A percentile compares a stretch with the other conserved stretches of the same genome.
phyloP scores from a whole-genome alignment of 768 basidiomycete genomes.

The Mycena vulgaris region DNA sequence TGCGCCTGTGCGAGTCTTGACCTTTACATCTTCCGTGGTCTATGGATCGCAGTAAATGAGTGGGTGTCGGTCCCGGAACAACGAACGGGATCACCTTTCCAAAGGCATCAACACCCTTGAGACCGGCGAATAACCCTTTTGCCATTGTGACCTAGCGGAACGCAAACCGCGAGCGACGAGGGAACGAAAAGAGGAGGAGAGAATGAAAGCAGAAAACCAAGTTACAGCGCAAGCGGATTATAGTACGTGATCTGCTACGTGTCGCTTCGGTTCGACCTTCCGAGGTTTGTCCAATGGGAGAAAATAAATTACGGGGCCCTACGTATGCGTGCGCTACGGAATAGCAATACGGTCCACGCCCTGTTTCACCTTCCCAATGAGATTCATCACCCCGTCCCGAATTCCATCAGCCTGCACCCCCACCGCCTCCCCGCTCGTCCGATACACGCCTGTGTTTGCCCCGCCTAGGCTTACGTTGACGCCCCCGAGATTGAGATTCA shows the following conservation, averaged over 20 bases:
- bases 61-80: conserved; percentile 7
- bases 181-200: conserved; percentile 44
- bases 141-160: conserved; percentile 70
- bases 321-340: conserved; percentile 46
- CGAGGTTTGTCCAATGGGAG: conserved; percentile 19
- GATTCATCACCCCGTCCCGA: conserved; percentile 88
- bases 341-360: conserved; percentile 79
- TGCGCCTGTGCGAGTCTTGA: conserved; percentile 96
- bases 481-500: conserved; percentile 93
- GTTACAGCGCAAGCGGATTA: conserved; percentile 28
- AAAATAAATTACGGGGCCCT: conserved; percentile 28
- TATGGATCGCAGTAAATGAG: conserved; percentile 48
- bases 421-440: conserved; percentile 81
- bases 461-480: conserved; percentile 97
- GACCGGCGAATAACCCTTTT: conserved; percentile 79
- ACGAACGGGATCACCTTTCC: conserved; percentile 80
- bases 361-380: conserved; percentile 92
- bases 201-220: conserved; percentile 36
- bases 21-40: conserved; percentile 99
- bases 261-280: conserved; percentile 28
- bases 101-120: conserved; percentile 98
- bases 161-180: conserved; percentile 48
- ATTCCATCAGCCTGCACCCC: conserved; percentile 90
- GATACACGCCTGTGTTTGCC: conserved; percentile 86
- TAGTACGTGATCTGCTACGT: conserved; percentile 37